Evolutionary conservation across 345 rosid species (phyloP).

Genomic region (Eucalyptus polyanthemos): DNA sequence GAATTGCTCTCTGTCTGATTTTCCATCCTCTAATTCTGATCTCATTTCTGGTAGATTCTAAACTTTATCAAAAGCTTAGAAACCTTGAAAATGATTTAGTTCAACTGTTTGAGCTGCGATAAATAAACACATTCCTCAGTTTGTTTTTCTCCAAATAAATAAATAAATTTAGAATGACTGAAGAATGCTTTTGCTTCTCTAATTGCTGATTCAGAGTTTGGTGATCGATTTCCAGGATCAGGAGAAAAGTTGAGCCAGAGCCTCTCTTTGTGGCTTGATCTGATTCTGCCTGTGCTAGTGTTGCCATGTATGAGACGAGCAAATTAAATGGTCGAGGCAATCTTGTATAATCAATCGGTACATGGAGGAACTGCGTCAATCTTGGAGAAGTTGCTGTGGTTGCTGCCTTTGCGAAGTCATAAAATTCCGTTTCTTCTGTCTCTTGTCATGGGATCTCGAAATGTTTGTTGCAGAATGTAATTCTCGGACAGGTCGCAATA

Average conservation of each 20-base stretch:
- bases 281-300: not conserved
- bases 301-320: not conserved
- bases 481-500: not conserved
- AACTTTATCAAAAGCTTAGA: not conserved
- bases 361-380: not conserved
- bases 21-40: not conserved
- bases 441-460: not conserved
- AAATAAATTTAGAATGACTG: not conserved
- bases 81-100: not conserved
- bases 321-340: not conserved
- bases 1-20: not conserved
- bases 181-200: not conserved
- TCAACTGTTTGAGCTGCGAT: not conserved
- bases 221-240: conserved; percentile 41
- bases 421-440: not conserved
- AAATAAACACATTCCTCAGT: not conserved
- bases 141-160: not conserved
- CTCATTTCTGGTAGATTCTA: not conserved
- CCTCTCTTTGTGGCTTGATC: conserved; percentile 54
- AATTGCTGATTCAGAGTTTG: not conserved
- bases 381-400: not conserved
- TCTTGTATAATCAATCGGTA: not conserved
- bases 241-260: conserved; percentile 62
- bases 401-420: not conserved
- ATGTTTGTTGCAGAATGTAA: not conserved